Conservation (phyloP, 2,329 filamentous ascomycete genomes). For the Trichophyton rubrum region DNA sequence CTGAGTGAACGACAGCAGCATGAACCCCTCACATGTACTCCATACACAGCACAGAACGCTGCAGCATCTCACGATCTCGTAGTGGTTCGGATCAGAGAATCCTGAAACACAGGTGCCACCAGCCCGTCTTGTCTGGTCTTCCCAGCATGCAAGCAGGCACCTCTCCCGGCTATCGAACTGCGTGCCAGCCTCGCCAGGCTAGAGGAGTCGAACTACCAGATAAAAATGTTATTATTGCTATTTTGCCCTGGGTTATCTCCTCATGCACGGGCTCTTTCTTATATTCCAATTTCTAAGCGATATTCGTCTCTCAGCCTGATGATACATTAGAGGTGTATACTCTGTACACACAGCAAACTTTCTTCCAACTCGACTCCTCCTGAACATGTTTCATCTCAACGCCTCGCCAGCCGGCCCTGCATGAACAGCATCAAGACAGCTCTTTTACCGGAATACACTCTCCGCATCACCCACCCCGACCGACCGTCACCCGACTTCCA, state of each 20-base stretch:
- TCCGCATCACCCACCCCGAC: too few relatives aligned
- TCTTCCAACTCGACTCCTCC: not conserved
- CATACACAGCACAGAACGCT: not conserved
- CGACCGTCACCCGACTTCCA: too few relatives aligned
- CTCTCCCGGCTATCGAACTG: not conserved
- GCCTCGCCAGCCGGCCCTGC: not conserved
- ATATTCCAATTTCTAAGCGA: not conserved
- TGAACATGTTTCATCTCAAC: not conserved
- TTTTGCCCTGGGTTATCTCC: not conserved
- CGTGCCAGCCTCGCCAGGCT: not conserved
- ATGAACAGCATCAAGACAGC: not conserved
- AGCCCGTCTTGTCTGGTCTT: not conserved
- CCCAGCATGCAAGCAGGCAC: not conserved
- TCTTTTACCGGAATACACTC: too few relatives aligned
- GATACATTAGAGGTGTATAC: not conserved
- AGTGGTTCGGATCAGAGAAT: not conserved
- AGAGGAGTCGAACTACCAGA: not conserved
- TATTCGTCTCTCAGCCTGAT: not conserved
- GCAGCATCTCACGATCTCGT: not conserved
- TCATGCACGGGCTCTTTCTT: not conserved
- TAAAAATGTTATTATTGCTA: not conserved
- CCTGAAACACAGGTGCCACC: slow-evolving; percentile 1
- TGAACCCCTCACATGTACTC: not conserved
- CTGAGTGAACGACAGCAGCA: not conserved
- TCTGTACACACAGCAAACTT: not conserved